Base-by-base conservation (phyloP, 2,329 filamentous ascomycete species). In the Eurotiales sp. region DNA sequence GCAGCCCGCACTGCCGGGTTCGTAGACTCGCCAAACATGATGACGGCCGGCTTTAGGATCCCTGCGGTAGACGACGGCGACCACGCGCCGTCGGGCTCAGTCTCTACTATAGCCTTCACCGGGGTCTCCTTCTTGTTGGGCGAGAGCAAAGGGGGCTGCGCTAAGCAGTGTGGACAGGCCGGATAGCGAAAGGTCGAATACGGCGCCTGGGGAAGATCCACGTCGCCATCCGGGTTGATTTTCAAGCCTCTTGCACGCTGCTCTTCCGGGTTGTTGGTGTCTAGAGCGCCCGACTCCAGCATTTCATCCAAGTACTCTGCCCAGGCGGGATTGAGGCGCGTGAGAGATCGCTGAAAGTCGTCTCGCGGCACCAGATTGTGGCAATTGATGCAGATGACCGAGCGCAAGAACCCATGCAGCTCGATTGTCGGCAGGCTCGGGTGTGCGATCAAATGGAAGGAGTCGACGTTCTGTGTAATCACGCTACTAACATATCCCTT, bases 401-500 rank as follows among this genome's bases (percentile, higher is more conserved):
- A 83, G 57, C 91, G 82, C 44, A 99, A 78, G 69, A 93, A 95
- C 59, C 93, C 93, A 68, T 99, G 93, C 45, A 99, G 78, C 70
- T 97, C 92, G 41, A 95, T 75, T 8, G 88, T 93, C 5, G 82
- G 79, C 39, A 91, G 71, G 8, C 76, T 65, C 0, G 90, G 88
- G 68, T 96, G 91, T 1, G 90, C 87, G 53, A 73, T 73, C 2
- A 80, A 77, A 69, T 99, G 93, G 66, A 99, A 95, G 2, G 90
- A 96, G 72, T 99, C 93, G 46, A 99, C 93, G 65, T 97, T 97
- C 67, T 99, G 93, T 36, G 93, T 97, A 59, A 99, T 84, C 53
- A 96, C 88, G 48, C 76, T 82, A 52, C 79, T 81, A 37, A 96
- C 76, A 45, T 90, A 71, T 2, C 90, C 91, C 58, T 93, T 73